Evolutionary conservation across 768 basidiomycete genomes (phyloP).

Genomic region (Amanita subjunquillea): DNA sequence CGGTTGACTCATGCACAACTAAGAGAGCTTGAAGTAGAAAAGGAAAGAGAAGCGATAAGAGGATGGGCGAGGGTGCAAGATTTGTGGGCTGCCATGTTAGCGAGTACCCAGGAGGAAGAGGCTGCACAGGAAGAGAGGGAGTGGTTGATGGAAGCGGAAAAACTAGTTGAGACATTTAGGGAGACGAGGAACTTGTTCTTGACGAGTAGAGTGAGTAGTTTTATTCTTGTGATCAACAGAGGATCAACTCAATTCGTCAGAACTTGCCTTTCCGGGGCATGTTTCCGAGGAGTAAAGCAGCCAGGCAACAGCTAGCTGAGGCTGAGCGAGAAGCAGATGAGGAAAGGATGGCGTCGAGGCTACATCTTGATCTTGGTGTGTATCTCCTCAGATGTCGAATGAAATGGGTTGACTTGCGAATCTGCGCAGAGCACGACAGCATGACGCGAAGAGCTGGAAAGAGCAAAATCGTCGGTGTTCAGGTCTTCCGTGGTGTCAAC

Average conservation of each 20-base stretch:
- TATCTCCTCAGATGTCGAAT: background rate
- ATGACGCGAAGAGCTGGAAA: conserved; percentile 38
- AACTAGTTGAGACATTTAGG: conserved; percentile 80
- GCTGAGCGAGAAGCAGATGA: conserved; percentile 46
- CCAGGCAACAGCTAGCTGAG: conserved; percentile 20
- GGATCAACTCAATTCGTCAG: conserved; percentile 18
- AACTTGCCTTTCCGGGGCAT: conserved; percentile 53
- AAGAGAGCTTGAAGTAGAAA: conserved; percentile 50
- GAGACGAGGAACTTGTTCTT: conserved; percentile 80
- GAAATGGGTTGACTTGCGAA: background rate
- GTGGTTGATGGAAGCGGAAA: conserved; percentile 81
- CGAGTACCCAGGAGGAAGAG: conserved; percentile 26
- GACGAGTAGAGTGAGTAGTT: conserved; percentile 52
- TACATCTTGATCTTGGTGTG: conserved; percentile 67
- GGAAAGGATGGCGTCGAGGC: conserved; percentile 63
- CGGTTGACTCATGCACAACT: conserved; percentile 51
- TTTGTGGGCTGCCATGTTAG: conserved; percentile 48
- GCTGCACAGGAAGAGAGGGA: conserved; percentile 24
- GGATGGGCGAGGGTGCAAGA: conserved; percentile 54
- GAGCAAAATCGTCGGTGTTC: conserved; percentile 30
- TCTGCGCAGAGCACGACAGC: conserved; percentile 42
- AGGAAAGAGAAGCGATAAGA: conserved; percentile 51
- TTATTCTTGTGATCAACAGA: background rate
- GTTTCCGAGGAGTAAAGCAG: conserved; percentile 40
- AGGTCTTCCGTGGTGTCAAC: conserved; percentile 69